These are phyloP conservation scores for Claviceps pusilla DNA, from an alignment of 2,329 filamentous ascomycete genomes.

Conservation along the genomic window DNA sequence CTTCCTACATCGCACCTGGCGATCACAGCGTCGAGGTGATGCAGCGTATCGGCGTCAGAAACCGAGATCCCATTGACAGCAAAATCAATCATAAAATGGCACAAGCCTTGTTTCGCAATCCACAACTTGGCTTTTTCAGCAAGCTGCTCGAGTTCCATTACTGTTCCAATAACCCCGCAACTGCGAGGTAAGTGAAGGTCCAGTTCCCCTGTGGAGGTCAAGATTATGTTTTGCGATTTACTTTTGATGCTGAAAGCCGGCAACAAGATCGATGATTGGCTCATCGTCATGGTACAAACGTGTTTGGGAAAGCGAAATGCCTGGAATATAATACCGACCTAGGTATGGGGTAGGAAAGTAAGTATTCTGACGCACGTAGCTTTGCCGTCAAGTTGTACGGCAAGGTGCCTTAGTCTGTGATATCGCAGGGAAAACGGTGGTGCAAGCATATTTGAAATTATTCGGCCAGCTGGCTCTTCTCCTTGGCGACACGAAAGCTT, in stretches of 20 bases:
- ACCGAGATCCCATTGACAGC: conserved; percentile 9
- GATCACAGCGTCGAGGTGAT: conserved; percentile 10
- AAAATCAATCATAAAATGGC: conserved; percentile 16
- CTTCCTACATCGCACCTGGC: conserved; percentile 14
- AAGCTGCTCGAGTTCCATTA: conserved; percentile 12
- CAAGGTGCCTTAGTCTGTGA: not conserved
- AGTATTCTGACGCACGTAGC: not conserved
- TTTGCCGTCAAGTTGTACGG: not conserved
- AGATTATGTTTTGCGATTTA: conserved; percentile 10
- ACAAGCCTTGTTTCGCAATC: conserved; percentile 17
- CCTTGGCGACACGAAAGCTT: not conserved
- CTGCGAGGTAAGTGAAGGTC: conserved; percentile 12
- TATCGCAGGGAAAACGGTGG: not conserved
- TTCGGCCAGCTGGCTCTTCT: not conserved
- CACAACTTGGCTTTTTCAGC: conserved; percentile 16
- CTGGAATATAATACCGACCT: not conserved
- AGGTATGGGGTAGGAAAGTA: not conserved
- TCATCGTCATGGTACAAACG: conserved; percentile 2
- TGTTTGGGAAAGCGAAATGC: not conserved
- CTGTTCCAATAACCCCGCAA: conserved; percentile 5
- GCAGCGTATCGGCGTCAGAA: conserved; percentile 4
- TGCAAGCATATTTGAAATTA: not conserved
- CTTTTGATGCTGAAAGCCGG: conserved; percentile 12
- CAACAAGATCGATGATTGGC: conserved; percentile 9
- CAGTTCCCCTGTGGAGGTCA: conserved; percentile 14